Conservation (phyloP, 768 basidiomycete species). For the Mycena olivaceomarginata region DNA sequence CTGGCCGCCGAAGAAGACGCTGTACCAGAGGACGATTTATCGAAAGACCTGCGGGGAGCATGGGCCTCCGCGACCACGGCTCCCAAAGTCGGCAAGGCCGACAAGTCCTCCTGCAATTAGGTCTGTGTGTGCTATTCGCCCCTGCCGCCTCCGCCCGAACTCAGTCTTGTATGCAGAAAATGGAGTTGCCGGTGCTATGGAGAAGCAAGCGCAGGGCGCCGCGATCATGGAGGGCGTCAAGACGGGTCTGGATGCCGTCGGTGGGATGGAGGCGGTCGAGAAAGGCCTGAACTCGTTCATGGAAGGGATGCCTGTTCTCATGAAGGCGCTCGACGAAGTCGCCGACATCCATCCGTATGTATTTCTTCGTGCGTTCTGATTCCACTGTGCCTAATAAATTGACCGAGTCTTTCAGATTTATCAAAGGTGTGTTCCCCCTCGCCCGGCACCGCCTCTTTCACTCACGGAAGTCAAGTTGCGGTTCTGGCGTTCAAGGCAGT, state of each 20-base stretch:
- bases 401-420: slow-evolving; percentile 30
- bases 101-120: slow-evolving; percentile 28
- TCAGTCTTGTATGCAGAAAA: background rate
- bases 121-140: background rate
- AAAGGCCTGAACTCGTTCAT: slow-evolving; percentile 27
- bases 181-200: slow-evolving; percentile 19
- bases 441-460: too few relatives aligned
- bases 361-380: background rate
- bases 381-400: background rate
- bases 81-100: slow-evolving; percentile 34
- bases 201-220: background rate
- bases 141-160: background rate
- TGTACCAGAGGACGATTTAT: slow-evolving; percentile 38
- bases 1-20: background rate
- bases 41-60: slow-evolving; percentile 24
- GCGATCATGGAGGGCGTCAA: slow-evolving; percentile 5
- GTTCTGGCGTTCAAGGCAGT: slow-evolving; percentile 64
- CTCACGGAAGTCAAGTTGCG: slow-evolving; percentile 48
- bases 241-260: slow-evolving; percentile 12
- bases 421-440: slow-evolving; percentile 23
- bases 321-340: slow-evolving; percentile 51
- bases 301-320: slow-evolving; percentile 42
- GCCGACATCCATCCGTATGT: slow-evolving; percentile 51
- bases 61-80: slow-evolving; percentile 36
- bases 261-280: slow-evolving; percentile 26